Base-by-base conservation (phyloP, 1,139 yeast genomes). In the Saccharomycopsis crataegensis region DNA sequence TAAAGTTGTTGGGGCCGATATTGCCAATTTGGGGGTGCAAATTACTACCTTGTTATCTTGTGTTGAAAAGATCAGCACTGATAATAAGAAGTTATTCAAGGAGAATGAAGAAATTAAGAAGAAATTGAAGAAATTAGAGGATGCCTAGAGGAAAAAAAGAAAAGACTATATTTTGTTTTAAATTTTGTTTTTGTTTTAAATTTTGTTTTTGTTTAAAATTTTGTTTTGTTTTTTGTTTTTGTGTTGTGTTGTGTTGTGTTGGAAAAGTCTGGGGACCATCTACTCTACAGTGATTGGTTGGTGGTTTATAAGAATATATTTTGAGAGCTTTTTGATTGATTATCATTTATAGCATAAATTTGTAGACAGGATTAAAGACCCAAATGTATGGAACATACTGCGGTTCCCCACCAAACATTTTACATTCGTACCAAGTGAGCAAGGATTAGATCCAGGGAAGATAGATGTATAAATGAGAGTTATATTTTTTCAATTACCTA, bases 81-180 rank as follows among this genome's bases (percentile, higher is more conserved):
- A 51, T 33, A 46, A 50, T 12, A 34, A 50, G 31, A n/a, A 41
- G 31, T 37, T 51, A n/a, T 37, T 48, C 11, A 22, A 51, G 28
- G 55, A 52, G 16, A 52, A 52, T 34, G 37, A 52, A 31, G 42
- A 52, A 16, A 45, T 52, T 31, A 52, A 45, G 40, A 43, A 38
- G n/a, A 48, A 49, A 22, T 46, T 51, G 40, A 41, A 31, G 37
- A 16, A 28, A 37, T 16, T 33, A 41, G 9, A 16, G 12, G 31
- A 12, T 6, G 41, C 41, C 4, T 38, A 38, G 16, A n/a, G 28
- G 28, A 22, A 22, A 22, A 22, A 22, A 22, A 22, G 4, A 22
- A 22, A 22, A 22, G 28, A 43, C 6, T 43, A n/a, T 16, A n/a
- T 14, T 16, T 43, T 16, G 46, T 12, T 43, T 43, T 3, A 38